Evolutionary conservation across 2,329 filamentous ascomycete species (phyloP).

Genomic region (Cadophora sp.): DNA sequence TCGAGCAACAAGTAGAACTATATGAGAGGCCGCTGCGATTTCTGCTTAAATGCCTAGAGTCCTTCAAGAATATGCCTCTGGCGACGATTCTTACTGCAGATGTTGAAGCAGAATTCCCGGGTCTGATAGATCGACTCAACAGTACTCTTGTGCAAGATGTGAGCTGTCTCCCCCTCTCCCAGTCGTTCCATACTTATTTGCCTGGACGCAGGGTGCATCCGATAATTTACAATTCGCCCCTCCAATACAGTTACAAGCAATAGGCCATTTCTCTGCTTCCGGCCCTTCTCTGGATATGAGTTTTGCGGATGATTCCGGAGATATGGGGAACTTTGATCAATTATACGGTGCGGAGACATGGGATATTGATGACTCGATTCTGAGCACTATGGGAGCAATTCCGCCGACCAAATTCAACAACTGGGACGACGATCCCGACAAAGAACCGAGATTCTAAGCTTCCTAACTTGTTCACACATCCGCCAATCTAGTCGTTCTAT

Average conservation of each 20-base stretch:
- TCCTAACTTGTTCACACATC: neutral
- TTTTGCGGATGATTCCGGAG: conserved; percentile 8
- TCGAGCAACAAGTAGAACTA: conserved; percentile 8
- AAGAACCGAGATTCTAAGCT: neutral
- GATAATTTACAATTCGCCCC: neutral
- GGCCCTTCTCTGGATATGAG: neutral
- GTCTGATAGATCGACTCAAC: conserved; percentile 11
- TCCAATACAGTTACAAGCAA: conserved; percentile 7
- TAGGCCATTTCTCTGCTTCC: neutral
- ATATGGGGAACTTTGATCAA: conserved; percentile 18
- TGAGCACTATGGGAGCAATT: conserved; percentile 16
- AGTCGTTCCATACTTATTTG: neutral
- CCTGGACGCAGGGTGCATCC: conserved; percentile 1
- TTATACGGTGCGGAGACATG: conserved; percentile 17
- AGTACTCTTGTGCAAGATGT: neutral
- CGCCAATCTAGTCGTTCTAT: neutral
- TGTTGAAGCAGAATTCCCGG: conserved; percentile 21
- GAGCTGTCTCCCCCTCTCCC: neutral
- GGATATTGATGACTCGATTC: conserved; percentile 14
- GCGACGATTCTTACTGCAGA: conserved; percentile 21
- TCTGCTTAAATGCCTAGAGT: conserved; percentile 17
- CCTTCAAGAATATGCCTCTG: conserved; percentile 21
- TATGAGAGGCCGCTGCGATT: conserved; percentile 19
- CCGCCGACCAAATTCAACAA: conserved; percentile 1
- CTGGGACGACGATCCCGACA: conserved; percentile 10